phyloP scores from a whole-genome alignment of 2,329 filamentous ascomycete species.

The Fusarium agapanthi region DNA sequence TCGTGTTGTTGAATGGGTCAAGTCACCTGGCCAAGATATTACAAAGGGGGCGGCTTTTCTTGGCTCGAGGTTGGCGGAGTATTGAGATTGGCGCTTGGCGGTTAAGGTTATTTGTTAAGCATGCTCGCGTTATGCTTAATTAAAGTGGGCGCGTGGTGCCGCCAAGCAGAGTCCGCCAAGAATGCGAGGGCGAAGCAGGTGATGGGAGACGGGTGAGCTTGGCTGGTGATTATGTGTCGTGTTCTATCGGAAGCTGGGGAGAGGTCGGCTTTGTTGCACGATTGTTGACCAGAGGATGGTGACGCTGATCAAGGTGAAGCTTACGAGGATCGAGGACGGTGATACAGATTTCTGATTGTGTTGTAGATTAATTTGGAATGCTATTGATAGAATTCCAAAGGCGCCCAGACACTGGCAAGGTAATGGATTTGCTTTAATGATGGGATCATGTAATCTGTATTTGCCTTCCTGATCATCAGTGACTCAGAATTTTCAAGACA shows the following conservation, averaged over 20 bases:
- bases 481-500: neutral
- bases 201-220: neutral
- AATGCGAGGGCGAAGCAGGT: neutral
- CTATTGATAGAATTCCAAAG: neutral
- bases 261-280: neutral
- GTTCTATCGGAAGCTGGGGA: neutral
- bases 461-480: neutral
- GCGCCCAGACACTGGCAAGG: neutral
- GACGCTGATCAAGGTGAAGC: neutral
- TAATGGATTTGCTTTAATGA: neutral
- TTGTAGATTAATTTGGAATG: neutral
- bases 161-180: constrained; percentile 2
- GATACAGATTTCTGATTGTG: neutral
- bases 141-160: neutral
- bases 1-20: neutral
- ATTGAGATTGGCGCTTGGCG: constrained; percentile 31
- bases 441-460: neutral
- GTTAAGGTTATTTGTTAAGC: constrained; percentile 22
- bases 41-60: constrained; percentile 4
- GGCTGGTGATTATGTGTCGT: neutral
- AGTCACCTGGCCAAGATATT: constrained; percentile 1
- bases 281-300: neutral
- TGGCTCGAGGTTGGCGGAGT: constrained; percentile 8
- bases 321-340: neutral
- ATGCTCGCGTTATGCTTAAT: constrained; percentile 21